Evolutionary conservation across 2,329 filamentous ascomycete species (phyloP), one percentile per base, ranked within the genome.

Genomic region (Fusarium chaquense): DNA sequence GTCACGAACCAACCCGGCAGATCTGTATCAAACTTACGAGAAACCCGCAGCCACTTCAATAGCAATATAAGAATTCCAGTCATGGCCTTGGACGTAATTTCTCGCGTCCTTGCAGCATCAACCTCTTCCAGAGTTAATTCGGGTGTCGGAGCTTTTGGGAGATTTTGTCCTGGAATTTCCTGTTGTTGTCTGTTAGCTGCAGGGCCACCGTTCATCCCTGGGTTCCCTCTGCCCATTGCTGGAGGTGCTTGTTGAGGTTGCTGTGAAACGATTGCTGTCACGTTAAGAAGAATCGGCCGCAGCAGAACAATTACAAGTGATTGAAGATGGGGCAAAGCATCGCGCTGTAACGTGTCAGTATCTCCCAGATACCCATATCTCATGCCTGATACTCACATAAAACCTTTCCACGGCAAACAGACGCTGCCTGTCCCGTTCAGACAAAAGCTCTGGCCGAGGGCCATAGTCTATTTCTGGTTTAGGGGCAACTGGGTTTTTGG

Each of bases 21-120:
- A 20, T 32, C 24, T 35, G 4, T n/a, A n/a, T 53, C 15, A 30
- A 38, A 78, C 93, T 84, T 83, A 97, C 93, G 96, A 61, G 94
- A 98, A 56, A 97, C 84, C 78, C 97, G 97, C 74, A 98, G 91
- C 96, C 96, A 99, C 80, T 98, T 99, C 65, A 98, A 78, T 45
- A 98, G 81, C n/a, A 97, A 83, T 30, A 99, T 83, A 30, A 99
- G 82, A 58, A 94, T 91, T 1, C 92, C 94, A n/a, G 94, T 96
- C 24, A 97, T 91, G 1, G 95, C 95, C 80, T 98, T 98, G 28
- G 91, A 89, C 15, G 91, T 91, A 53, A 99, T 94, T 79, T 99
- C 96, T 58, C 95, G 89, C 18, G 89, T 90, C 51, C 97, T 87
- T 57, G 92, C 86, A 41, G 90, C 89, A 78, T 98, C 94, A 18